Evolutionary conservation across 2,329 filamentous ascomycete species (phyloP).

Genomic region (Fusarium robinianum): DNA sequence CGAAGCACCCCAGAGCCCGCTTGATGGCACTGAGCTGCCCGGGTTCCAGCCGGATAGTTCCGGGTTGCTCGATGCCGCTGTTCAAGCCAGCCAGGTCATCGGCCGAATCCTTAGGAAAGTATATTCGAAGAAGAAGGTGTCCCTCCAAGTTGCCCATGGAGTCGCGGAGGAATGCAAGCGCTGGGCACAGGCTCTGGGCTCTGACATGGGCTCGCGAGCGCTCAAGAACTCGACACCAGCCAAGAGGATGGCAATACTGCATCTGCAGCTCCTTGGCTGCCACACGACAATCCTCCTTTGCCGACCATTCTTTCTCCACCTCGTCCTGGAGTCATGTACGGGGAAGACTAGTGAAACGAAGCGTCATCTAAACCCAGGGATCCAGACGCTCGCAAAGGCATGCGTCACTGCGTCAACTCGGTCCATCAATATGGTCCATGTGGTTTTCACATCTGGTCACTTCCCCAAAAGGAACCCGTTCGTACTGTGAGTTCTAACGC

Average conservation of each 20-base stretch:
- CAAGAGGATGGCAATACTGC: conserved; percentile 63
- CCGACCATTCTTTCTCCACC: conserved; percentile 65
- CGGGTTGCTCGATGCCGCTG: conserved; percentile 56
- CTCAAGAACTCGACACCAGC: conserved; percentile 26
- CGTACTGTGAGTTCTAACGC: conserved; percentile 53
- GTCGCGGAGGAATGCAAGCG: conserved; percentile 48
- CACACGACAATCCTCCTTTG: conserved; percentile 67
- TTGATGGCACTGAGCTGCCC: conserved; percentile 4
- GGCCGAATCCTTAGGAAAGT: conserved; percentile 62
- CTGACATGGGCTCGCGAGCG: conserved; percentile 51
- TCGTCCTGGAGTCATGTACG: conserved; percentile 54
- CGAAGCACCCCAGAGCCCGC: conserved; percentile 37
- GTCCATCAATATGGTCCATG: conserved; percentile 50
- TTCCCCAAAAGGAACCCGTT: conserved; percentile 60
- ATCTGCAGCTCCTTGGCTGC: conserved; percentile 64
- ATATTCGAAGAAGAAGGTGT: conserved; percentile 64
- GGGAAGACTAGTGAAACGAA: conserved; percentile 20
- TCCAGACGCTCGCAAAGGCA: conserved; percentile 54
- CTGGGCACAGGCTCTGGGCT: conserved; percentile 43
- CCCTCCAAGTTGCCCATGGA: conserved; percentile 59
- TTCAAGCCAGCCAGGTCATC: conserved; percentile 62
- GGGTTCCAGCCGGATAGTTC: conserved; percentile 5
- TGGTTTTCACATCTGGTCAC: conserved; percentile 49
- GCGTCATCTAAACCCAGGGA: too few species aligned
- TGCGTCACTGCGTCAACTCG: conserved; percentile 55